These are phyloP conservation scores for Claviceps purpurea DNA, from an alignment of 2,329 filamentous ascomycete genomes.

Conservation along the genomic window DNA sequence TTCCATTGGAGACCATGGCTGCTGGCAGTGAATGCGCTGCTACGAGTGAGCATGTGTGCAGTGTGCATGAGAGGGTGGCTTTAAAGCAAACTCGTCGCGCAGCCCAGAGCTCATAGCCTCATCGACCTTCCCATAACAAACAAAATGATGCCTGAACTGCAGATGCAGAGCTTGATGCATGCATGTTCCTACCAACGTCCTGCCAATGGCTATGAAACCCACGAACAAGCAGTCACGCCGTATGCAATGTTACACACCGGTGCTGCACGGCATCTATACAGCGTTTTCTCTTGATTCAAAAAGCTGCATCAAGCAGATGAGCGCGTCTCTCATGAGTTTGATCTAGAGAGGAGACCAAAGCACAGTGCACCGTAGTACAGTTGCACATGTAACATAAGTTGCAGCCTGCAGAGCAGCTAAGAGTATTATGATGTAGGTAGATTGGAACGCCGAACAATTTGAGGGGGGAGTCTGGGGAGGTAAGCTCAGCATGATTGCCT, in stretches of 20 bases:
- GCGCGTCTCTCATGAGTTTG: not conserved
- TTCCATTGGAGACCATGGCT: too few species aligned
- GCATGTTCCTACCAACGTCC: not conserved
- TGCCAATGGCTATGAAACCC: not conserved
- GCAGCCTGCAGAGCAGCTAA: not conserved
- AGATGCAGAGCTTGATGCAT: not conserved
- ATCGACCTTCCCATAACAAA: too few species aligned
- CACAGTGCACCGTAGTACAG: not conserved
- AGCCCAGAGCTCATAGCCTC: too few species aligned
- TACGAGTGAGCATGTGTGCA: too few species aligned
- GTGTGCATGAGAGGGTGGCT: too few species aligned
- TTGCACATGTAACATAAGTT: too few species aligned
- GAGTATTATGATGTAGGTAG: not conserved
- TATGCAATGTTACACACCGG: constrained; percentile 5
- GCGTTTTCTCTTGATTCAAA: not conserved
- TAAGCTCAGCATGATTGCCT: too few species aligned
- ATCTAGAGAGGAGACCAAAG: not conserved
- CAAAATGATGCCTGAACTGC: not conserved
- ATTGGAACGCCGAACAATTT: not conserved
- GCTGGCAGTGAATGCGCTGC: too few species aligned
- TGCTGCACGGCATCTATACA: constrained; percentile 4
- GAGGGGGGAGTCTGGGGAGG: too few species aligned
- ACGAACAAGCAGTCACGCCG: not conserved
- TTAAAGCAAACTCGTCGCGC: too few species aligned
- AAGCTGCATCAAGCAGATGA: not conserved